phyloP scores from a whole-genome alignment of 495 filamentous ascomycete species.

The Barbatosphaeria neglecta region DNA sequence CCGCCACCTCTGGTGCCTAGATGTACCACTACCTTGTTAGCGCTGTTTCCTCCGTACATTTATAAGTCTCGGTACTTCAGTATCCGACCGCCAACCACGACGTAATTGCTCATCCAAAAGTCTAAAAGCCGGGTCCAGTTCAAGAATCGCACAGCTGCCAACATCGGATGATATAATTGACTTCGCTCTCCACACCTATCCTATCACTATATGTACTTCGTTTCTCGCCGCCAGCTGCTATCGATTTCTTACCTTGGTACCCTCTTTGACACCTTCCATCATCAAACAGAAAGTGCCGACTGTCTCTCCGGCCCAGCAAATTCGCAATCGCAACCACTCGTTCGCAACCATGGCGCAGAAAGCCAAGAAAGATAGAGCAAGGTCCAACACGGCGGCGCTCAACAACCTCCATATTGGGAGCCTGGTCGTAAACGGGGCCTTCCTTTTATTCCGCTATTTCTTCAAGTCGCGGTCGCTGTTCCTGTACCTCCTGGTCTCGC shows the following conservation, averaged over 20 bases:
- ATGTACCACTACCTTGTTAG: background rate
- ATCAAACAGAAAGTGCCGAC: background rate
- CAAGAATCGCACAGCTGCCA: too few species aligned
- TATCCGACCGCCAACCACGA: too few species aligned
- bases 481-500: constrained; percentile 58
- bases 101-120: too few species aligned
- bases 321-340: background rate
- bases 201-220: too few species aligned
- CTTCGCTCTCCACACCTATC: too few species aligned
- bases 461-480: constrained; percentile 55
- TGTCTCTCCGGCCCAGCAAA: background rate
- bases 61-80: background rate
- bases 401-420: constrained; percentile 70
- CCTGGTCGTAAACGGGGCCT: constrained; percentile 56
- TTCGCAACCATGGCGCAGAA: constrained; percentile 57
- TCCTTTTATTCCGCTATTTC: constrained; percentile 58
- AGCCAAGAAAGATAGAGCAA: constrained; percentile 84
- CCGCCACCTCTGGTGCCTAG: background rate
- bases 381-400: constrained; percentile 61
- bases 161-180: too few species aligned
- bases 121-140: too few species aligned
- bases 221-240: too few species aligned
- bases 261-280: background rate
- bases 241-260: too few species aligned
- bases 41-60: background rate